Evolutionary conservation across 352 stramenopile species (phyloP), one percentile per base, ranked within the genome.

Genomic region (Globisporangium cederbergense): DNA sequence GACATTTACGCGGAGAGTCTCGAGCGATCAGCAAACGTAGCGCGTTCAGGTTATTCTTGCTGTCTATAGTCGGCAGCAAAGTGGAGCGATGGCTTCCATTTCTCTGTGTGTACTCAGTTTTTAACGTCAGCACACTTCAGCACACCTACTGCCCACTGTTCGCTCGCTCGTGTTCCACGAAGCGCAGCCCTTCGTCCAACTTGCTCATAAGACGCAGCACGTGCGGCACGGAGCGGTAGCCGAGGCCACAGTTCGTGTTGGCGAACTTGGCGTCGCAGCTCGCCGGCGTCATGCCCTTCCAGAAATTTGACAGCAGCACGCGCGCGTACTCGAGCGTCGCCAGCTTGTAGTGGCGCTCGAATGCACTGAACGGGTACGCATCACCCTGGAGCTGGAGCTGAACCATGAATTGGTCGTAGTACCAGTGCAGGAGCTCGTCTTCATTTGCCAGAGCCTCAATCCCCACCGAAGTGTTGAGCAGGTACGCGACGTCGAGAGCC

Each of bases 241-340:
- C 83, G 53, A 91, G 83, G 6, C 83, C 80, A 60, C 80, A 91
- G 68, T 91, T 91, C 57, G 67, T 73, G 9, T 86, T 79, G 14
- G 40, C n/a, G 4, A 65, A 64, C 43, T 88, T 83, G 7, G 65
- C 64, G 1, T 42, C 64, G 47, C 78, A 89, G 28, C 56, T 79
- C 20, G 65, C n/a, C 0, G 78, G 78, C 42, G 83, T 89, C 71
- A 79, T 80, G 13, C 53, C 47, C 9, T 72, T 62, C 82, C 82
- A 91, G 52, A 91, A 91, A 60, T 77, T 77, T 28, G 80, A 78
- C 59, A 89, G 74, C 51, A 91, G 46, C 25, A 91, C 56, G 11
- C 80, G 79, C 46, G 69, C 76, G 60, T 91, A 91, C 66, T 91
- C 82, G 54, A 91, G 71, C 50, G 74, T 77, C 18, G 78, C 79